Base-by-base conservation (phyloP, 2,329 filamentous ascomycete species). In the Neurospora sp. region DNA sequence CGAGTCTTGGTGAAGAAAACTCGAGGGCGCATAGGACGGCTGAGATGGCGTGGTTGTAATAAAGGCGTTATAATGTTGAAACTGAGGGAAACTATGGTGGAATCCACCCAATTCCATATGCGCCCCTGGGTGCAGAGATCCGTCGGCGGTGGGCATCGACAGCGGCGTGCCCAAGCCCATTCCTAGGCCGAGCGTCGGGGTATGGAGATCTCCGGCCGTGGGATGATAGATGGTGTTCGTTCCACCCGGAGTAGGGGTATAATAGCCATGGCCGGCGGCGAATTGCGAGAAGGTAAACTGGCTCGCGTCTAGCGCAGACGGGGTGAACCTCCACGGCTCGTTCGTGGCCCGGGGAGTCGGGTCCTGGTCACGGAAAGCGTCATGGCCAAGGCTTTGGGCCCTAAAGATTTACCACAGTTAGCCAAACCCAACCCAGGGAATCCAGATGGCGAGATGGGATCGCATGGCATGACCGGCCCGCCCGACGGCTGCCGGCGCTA, bases 301-400 rank as follows among this genome's bases (percentile, higher is more conserved):
- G 79, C 91, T 93, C 19, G 93, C 89, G 77, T 98, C 95, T 77
- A 98, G 86, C 70, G 97, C 84, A 28, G 93, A 96, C 4, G 94
- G 93, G 2, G 94, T 97, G 77, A 97, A 93, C 74, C 91, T 88
- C 89, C 94, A 96, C 75, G 87, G 89, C 75, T 97, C 93, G 76
- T 91, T 89, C 57, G 91, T 87, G 19, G 89, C 91, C 78, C 91
- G 88, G 5, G 93, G 92, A 3, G 92, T 97, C 23, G 92, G 91
- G 77, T 97, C 93, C 76, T 91, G 88, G 80, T 96, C 91, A 78
- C 82, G 81, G 75, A 87, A 88, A 43, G 79, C 80, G 70, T 82
- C 81, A 75, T 82, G 82, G 71, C 73, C 75, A 69, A 80, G 71
- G 72, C 72, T 78, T 67, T 81, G 80, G 66, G 78, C 76, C 74